Base-by-base conservation (phyloP, 805 yeast genomes). In the Wickerhamomyces mucosus region DNA sequence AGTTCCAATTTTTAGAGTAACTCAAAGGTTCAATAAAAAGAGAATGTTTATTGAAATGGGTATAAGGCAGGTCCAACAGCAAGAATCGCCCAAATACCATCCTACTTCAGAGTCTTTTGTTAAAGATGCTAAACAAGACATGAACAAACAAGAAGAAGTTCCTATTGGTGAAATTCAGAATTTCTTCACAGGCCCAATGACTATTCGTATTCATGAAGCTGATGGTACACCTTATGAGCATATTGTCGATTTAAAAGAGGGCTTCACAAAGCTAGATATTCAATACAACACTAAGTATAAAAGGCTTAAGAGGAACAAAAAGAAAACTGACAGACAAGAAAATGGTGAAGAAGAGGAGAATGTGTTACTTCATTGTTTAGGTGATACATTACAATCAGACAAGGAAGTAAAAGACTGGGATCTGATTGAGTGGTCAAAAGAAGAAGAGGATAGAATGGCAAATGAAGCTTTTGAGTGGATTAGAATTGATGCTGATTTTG, bases 181-280 rank as follows among this genome's bases (percentile, higher is more conserved):
- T 1, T 68, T 77, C 3, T 84, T 88, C 48, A 70, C 83, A 0
- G 99, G 99, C 0, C 96, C 97, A 0, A 84, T 92, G 82, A 92
- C 99, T 0, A 83, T 92, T 22, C 65, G 98, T 47, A 88, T 92
- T 22, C 98, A 92, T 51, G 99, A 92, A 50, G 94, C 96, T 0
- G 97, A 92, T 55, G 98, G 98, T 7, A 85, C 97, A 0, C 98
- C 99, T 0, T 92, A 92, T 50, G 99, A 92, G 49, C 99, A 92
- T 53, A 89, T 92, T 29, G 95, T 92, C 15, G 94, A 85, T 42
- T 61, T 92, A 32, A 83, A 85, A 45, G 96, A 89, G 27, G 71
- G 75, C 1, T 75, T 77, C 42, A 83, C 95, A 1, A 85, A 83
- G 49, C 63, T 92, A 27, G 98, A 92, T 49, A 85, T 92, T 29